A percentile compares a stretch with the other conserved stretches of the same genome.
Evolutionary conservation across 768 basidiomycete species (phyloP).

Genomic region (Amanita molliuscula): DNA sequence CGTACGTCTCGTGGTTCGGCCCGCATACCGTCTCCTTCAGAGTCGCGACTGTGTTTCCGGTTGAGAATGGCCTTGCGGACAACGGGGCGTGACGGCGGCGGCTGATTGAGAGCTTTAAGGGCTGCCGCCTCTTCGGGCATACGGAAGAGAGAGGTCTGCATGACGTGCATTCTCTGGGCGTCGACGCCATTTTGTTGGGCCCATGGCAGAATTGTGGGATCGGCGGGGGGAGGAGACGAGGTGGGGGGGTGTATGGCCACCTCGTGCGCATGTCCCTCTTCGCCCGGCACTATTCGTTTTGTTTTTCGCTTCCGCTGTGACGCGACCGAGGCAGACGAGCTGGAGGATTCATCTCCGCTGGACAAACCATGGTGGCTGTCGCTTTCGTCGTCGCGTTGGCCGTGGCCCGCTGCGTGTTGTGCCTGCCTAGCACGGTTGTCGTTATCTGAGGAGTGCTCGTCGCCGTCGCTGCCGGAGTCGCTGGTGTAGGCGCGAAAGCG

Average conservation of each 20-base stretch:
- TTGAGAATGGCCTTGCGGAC: constrained; percentile 26
- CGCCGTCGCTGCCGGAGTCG: constrained; percentile 48
- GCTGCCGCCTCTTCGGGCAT: constrained; percentile 65
- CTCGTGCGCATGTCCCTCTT: constrained; percentile 41
- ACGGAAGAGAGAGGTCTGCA: constrained; percentile 84
- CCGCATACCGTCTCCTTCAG: constrained; percentile 60
- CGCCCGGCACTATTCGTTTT: constrained; percentile 17
- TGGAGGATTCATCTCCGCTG: constrained; percentile 18
- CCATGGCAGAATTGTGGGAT: constrained; percentile 57
- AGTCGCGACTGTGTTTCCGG: constrained; percentile 71
- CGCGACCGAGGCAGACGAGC: constrained; percentile 23
- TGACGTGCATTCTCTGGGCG: constrained; percentile 82
- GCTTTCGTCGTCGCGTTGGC: constrained; percentile 19
- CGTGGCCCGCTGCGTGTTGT: constrained; percentile 18
- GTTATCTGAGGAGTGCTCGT: constrained; percentile 10
- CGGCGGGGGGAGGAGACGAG: constrained; percentile 22
- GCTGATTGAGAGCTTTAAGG: constrained; percentile 34
- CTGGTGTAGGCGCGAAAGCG: constrained; percentile 59
- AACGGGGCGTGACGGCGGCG: constrained; percentile 19
- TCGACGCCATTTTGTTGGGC: constrained; percentile 69
- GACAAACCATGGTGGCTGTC: constrained; percentile 19
- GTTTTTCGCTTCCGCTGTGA: constrained; percentile 6
- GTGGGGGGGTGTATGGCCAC: constrained; percentile 22
- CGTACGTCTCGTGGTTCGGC: constrained; percentile 52
- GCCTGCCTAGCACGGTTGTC: constrained; percentile 5